Base-by-base conservation (phyloP, 2,329 filamentous ascomycete species). In the Orbilia javanica region DNA sequence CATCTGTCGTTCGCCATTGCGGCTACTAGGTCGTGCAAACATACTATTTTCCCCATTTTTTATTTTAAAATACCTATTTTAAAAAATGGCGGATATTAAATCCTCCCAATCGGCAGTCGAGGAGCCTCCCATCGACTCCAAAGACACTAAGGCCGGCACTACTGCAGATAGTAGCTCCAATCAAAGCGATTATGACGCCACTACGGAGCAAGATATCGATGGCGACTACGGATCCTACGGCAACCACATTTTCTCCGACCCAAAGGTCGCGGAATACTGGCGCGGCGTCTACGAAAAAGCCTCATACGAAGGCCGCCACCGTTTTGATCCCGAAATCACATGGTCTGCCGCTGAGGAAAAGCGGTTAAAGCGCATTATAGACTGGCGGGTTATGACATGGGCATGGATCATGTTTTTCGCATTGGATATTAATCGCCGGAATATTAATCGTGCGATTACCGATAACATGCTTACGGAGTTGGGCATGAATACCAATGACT, bases 241-340 rank as follows among this genome's bases (percentile, higher is more conserved):
- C 1, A 83, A 84, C n/a, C 85, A 86, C 53, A 68, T 84, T 39
- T 90, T 90, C 80, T 83, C 85, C 0, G 87, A 89, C 62, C 85
- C 87, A 1, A 84, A 84, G 2, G 83, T 87, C 1, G 87, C 88
- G 0, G 85, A 87, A n/a, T 85, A 88, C 80, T 90, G 88, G 86
- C 84, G 85, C 1, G 83, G 83, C 3, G 81, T 89, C 3, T 90
- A 89, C 76, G 87, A 89, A 79, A 86, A 86, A 5, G 87, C 88
- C 0, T 79, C 84, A 83, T 85, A 89, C 46, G 80, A 81, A 62
- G 79, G 80, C 31, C 79, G 82, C 7, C 86, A 88, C 80, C 84
- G 86, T 0, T 88, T 87, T 74, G 86, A 88, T 68, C 86, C 86
- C 0, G 80, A 84, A 0, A 84, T 84, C 0, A 84, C 83, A 15